These are phyloP conservation scores for Hypoxylon sp. DNA, from an alignment of 2,329 filamentous ascomycete genomes.

Conservation along the genomic window DNA sequence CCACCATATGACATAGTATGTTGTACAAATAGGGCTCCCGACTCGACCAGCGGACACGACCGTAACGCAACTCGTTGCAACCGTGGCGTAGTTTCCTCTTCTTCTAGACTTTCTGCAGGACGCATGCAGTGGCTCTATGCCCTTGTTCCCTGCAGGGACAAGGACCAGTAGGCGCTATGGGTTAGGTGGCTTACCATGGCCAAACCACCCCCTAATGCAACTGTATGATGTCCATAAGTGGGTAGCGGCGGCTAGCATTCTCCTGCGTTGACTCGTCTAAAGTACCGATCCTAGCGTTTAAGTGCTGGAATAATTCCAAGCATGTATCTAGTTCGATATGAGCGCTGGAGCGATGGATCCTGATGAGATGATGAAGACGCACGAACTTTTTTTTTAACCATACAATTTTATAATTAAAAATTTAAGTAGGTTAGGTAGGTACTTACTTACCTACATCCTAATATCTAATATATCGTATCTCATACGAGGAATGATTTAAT, in stretches of 20 bases:
- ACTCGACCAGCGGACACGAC: constrained; percentile 22
- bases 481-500: no score
- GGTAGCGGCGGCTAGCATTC: constrained; percentile 30
- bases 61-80: constrained; percentile 28
- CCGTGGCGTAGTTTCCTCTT: constrained; percentile 32
- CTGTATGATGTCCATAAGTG: constrained; percentile 38
- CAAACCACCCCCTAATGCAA: constrained; percentile 42
- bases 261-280: constrained; percentile 26
- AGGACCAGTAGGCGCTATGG: constrained; percentile 33
- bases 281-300: constrained; percentile 22
- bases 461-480: background rate
- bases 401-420: no score
- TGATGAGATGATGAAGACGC: background rate
- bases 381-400: no score
- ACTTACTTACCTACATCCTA: background rate
- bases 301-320: constrained; percentile 14
- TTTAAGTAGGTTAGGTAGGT: no score
- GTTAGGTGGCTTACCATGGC: constrained; percentile 43
- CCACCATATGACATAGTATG: constrained; percentile 33
- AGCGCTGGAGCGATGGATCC: background rate
- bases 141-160: constrained; percentile 41
- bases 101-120: constrained; percentile 42
- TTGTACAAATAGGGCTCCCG: constrained; percentile 27
- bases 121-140: constrained; percentile 33
- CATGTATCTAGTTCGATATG: constrained; percentile 4